Conservation (phyloP, 345 rosid genomes). For the Gossypium stocksii region DNA sequence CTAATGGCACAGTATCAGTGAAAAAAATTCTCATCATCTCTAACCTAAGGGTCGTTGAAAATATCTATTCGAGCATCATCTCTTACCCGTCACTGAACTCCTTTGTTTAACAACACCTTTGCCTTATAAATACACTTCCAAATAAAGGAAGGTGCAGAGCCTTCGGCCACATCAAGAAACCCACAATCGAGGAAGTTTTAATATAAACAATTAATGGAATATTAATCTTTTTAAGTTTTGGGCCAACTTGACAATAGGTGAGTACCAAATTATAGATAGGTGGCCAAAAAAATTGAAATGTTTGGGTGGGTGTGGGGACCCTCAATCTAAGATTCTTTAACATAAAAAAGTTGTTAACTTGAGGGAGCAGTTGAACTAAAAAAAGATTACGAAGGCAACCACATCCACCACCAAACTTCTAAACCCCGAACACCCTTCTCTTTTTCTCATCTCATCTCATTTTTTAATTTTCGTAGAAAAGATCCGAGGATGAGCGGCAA, state of each 20-base stretch:
- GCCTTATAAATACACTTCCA: no score
- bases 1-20: no score
- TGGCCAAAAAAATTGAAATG: conserved; percentile 1
- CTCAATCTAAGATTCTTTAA: conserved; percentile 2
- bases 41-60: no score
- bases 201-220: no score
- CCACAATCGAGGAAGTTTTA: no score
- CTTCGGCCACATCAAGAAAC: no score
- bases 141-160: no score
- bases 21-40: no score
- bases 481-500: conserved; percentile 11
- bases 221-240: no score
- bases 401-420: conserved; percentile 35
- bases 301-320: conserved; percentile 4
- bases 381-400: conserved; percentile 21
- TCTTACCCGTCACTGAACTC: no score
- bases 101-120: no score
- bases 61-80: no score
- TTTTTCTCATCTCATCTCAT: not conserved
- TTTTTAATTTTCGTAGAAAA: not conserved
- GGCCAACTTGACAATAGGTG: not conserved
- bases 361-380: conserved; percentile 55
- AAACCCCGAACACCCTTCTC: conserved; percentile 16
- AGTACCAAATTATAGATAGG: conserved; percentile 11
- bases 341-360: conserved; percentile 18